Evolutionary conservation across 1,284 basidiomycete genomes (phyloP), one percentile per base, ranked within the genome.

Genomic region (Microbotryomycetes sp.): DNA sequence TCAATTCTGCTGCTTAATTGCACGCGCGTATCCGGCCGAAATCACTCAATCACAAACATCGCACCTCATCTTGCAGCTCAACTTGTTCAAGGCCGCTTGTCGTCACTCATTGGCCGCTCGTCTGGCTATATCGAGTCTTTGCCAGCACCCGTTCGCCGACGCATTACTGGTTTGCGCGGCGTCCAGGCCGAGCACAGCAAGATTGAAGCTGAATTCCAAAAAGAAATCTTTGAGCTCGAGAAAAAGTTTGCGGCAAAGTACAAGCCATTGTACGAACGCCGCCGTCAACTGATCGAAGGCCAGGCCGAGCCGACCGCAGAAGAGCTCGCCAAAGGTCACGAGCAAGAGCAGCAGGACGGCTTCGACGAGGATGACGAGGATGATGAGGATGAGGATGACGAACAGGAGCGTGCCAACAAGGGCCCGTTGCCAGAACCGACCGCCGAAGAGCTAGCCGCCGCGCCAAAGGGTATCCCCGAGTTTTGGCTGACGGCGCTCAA

Each of bases 401-500:
- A 70, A 47, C 71, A 70, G 56, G 69, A 61, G 11, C 18, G 24
- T 3, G 56, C 56, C 15, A 60, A 63, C 52, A 62, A 60, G 47
- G 47, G 45, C 47, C 64, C 52, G 35, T 61, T 64, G 46, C 55
- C 68, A 47, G 64, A 68, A 28, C 64, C 69, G 45, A 65, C 67
- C 49, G 61, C 63, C 46, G 69, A 68, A 35, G 71, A 73, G 56
- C 84, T 66, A 52, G 71, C 74, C 35, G 72, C 73, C 23, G 74
- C 73, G 30, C 68, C 76, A 58, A 78, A 80, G 67, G 87, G 87
- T 67, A 91, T 98, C 72, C 90, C 93, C 64, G 87, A 96, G 74
- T 97, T 97, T 81, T 98, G 94, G 94, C 85, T 97, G 71, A 97
- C 94, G 1, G 91, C 91, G 1, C 82, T 97, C 67, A 86, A 89